Evolutionary conservation across 2,329 filamentous ascomycete genomes (phyloP).

Genomic region (Tolypocladium sp.): DNA sequence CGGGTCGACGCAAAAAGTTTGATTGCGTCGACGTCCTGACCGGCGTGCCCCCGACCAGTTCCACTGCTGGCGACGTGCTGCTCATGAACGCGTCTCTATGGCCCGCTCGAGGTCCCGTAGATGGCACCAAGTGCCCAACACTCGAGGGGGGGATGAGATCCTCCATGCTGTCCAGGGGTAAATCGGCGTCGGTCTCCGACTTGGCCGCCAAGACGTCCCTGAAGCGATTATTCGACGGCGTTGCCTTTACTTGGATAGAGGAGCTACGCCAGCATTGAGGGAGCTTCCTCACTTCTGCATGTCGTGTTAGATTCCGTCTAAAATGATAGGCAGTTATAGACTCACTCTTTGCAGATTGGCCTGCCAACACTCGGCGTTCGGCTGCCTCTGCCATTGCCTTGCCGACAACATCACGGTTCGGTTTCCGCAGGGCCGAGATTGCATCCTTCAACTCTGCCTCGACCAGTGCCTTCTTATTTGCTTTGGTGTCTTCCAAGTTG

Average conservation of each 20-base stretch:
- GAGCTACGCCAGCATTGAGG: constrained; percentile 25
- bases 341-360: constrained; percentile 40
- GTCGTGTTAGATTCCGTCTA: constrained; percentile 17
- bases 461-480: constrained; percentile 56
- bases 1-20: constrained; percentile 18
- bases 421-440: constrained; percentile 64
- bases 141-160: constrained; percentile 27
- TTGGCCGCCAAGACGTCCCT: constrained; percentile 35
- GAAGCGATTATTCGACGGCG: constrained; percentile 46
- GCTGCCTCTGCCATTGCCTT: constrained; percentile 58
- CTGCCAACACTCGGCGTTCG: constrained; percentile 47
- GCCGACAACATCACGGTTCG: constrained; percentile 62
- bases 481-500: constrained; percentile 45
- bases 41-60: constrained; percentile 21
- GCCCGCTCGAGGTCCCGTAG: constrained; percentile 26
- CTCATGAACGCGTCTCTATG: constrained; percentile 19
- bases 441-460: constrained; percentile 65
- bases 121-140: constrained; percentile 28
- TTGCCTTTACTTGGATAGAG: constrained; percentile 45
- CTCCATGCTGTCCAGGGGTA: constrained; percentile 13
- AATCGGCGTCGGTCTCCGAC: constrained; percentile 11
- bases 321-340: constrained; percentile 2
- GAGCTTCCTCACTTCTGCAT: constrained; percentile 43
- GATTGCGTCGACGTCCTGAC: constrained; percentile 12
- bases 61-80: constrained; percentile 18